Base-by-base conservation (phyloP, 1,284 basidiomycete species). In the Acaromyces ingoldii region DNA sequence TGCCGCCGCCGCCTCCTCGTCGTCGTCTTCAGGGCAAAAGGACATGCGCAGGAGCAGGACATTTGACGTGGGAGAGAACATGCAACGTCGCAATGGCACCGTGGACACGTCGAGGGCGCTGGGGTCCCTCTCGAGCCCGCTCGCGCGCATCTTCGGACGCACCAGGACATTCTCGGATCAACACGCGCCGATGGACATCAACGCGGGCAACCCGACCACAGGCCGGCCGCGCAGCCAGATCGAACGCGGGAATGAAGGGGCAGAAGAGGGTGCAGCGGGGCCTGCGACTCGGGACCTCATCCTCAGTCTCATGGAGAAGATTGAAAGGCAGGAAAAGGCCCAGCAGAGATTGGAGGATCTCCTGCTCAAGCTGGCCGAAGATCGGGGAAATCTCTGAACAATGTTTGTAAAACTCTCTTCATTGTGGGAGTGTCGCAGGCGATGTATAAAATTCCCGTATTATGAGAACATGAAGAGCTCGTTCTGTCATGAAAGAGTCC, bases 81-180 rank as follows among this genome's bases (percentile, higher is more conserved):
- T 48, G 51, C 43, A 51, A 56, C 10, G 30, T 28, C 5, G 31
- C 49, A 17, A 47, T 55, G 29, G 47, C 53, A 5, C 53, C 43
- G n/a, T 42, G 43, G 11, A 50, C 46, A 25, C 15, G 9, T 11
- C 44, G 29, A 6, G 33, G 31, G 22, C 15, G n/a, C 41, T 43
- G 15, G 49, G 49, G 9, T 30, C 41, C 29, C 49, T 51, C 25
- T 51, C 39, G 25, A 37, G 24, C 6, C 49, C 37, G 21, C 49
- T 51, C n/a, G 49, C 39, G 7, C n/a, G 22, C n/a, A 19, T 42
- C 34, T 46, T 51, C 28, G n/a, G n/a, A n/a, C n/a, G n/a, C n/a
- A n/a, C n/a, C n/a, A n/a, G n/a, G n/a, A n/a, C n/a, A n/a, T n/a
- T n/a, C n/a, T n/a, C n/a, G n/a, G n/a, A n/a, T n/a, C n/a, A n/a